phyloP scores from a whole-genome alignment of 345 rosid species.

The Mallotus nudiflorus region DNA sequence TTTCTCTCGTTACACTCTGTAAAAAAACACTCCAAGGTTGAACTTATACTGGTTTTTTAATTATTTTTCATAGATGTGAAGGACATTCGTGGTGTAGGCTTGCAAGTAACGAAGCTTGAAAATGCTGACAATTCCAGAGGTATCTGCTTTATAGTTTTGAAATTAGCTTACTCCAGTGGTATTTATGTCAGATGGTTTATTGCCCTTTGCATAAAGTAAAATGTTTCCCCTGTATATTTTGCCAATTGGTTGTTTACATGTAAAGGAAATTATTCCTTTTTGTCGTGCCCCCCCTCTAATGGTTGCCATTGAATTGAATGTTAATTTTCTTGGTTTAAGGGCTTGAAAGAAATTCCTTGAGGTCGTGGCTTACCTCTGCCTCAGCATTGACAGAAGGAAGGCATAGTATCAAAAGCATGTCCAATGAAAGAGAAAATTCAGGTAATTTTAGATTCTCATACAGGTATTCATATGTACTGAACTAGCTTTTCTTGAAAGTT shows the following conservation, averaged over 20 bases:
- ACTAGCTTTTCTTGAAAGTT: neutral
- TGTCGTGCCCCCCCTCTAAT: neutral
- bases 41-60: conserved; percentile 13
- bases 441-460: conserved; percentile 34
- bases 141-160: conserved; percentile 23
- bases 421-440: conserved; percentile 29
- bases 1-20: neutral
- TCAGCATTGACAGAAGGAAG: conserved; percentile 42
- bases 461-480: neutral
- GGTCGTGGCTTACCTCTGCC: conserved; percentile 71
- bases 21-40: neutral
- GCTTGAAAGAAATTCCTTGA: conserved; percentile 47
- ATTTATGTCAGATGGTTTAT: neutral
- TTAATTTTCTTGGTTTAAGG: conserved; percentile 33
- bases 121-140: conserved; percentile 63
- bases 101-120: conserved; percentile 95
- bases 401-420: conserved; percentile 19
- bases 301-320: conserved; percentile 6
- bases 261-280: neutral
- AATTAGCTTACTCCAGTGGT: conserved; percentile 8
- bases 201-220: neutral
- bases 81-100: conserved; percentile 92
- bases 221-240: neutral
- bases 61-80: conserved; percentile 50
- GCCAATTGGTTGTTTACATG: neutral